phyloP scores from a whole-genome alignment of 768 basidiomycete genomes.

The Dentipellis sp. region DNA sequence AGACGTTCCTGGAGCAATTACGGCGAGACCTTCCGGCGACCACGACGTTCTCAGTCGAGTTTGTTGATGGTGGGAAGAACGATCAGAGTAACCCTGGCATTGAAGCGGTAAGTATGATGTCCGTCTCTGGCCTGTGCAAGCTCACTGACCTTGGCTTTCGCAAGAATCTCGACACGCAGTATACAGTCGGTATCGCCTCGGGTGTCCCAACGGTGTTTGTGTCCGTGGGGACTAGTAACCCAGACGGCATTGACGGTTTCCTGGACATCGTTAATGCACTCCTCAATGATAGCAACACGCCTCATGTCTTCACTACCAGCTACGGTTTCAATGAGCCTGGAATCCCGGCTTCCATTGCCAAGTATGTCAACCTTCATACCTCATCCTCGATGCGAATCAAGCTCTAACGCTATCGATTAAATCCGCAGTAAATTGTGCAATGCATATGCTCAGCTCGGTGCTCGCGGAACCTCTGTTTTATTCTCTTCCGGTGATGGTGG shows the following conservation, averaged over 20 bases:
- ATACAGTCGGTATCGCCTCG: slow-evolving; percentile 24
- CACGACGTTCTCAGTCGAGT: slow-evolving; percentile 13
- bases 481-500: slow-evolving; percentile 19
- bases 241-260: slow-evolving; percentile 11
- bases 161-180: slow-evolving; percentile 27
- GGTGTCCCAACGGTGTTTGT: slow-evolving; percentile 17
- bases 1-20: background rate
- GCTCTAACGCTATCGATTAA: background rate
- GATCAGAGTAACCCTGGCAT: slow-evolving; percentile 12
- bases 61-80: slow-evolving; percentile 15
- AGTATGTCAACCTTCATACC: background rate
- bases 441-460: slow-evolving; percentile 19
- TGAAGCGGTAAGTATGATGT: background rate
- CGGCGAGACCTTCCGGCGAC: background rate
- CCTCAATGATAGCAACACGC: slow-evolving; percentile 9
- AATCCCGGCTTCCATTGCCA: background rate
- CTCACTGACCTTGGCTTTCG: slow-evolving; percentile 1
- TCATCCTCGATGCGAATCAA: background rate
- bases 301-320: slow-evolving; percentile 15
- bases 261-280: slow-evolving; percentile 18
- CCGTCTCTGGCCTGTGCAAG: background rate
- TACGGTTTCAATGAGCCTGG: slow-evolving; percentile 13
- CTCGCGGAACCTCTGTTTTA: slow-evolving; percentile 19
- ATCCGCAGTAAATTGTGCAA: slow-evolving; percentile 17
- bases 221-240: slow-evolving; percentile 14